Conservation (phyloP, 1,284 basidiomycete species). For the Ceratobasidium sp. region DNA sequence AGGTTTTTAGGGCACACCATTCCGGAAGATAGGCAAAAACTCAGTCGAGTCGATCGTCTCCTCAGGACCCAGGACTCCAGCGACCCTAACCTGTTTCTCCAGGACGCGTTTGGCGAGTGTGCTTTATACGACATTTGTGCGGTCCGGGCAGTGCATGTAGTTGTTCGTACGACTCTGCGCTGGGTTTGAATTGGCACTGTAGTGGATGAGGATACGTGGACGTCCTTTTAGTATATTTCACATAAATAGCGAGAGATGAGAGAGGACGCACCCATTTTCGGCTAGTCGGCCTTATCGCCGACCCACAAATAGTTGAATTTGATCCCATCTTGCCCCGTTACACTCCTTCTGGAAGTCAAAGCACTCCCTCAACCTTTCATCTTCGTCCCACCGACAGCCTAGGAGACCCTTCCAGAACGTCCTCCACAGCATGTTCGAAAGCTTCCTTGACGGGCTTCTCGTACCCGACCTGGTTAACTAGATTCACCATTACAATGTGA, state of each 20-base stretch:
- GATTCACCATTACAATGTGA: conserved; percentile 84
- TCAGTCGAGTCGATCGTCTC: conserved; percentile 80
- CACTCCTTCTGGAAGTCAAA: conserved; percentile 99
- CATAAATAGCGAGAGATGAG: conserved; percentile 59
- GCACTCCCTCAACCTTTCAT: conserved; percentile 81
- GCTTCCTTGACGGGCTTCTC: conserved; percentile 97
- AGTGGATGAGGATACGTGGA: conserved; percentile 58
- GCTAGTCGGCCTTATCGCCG: conserved; percentile 81
- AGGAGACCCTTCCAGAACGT: conserved; percentile 48
- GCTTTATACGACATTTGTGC: conserved; percentile 96
- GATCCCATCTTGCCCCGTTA: conserved; percentile 94
- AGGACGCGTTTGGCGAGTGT: conserved; percentile 87
- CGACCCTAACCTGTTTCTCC: conserved; percentile 78
- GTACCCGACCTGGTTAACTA: conserved; percentile 95
- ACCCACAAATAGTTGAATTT: conserved; percentile 86
- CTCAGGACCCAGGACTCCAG: conserved; percentile 74
- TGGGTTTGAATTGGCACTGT: conserved; percentile 66
- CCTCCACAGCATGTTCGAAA: conserved; percentile 81
- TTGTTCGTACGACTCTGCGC: conserved; percentile 78
- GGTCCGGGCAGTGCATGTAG: conserved; percentile 78
- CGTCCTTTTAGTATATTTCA: conserved; percentile 47
- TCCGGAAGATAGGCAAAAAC: conserved; percentile 83
- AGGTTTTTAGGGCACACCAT: conserved; percentile 87
- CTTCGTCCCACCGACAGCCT: conserved; percentile 50
- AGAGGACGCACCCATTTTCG: conserved; percentile 71